Conservation (phyloP, 2,329 filamentous ascomycete genomes). For the Albophoma yamanashiensis region DNA sequence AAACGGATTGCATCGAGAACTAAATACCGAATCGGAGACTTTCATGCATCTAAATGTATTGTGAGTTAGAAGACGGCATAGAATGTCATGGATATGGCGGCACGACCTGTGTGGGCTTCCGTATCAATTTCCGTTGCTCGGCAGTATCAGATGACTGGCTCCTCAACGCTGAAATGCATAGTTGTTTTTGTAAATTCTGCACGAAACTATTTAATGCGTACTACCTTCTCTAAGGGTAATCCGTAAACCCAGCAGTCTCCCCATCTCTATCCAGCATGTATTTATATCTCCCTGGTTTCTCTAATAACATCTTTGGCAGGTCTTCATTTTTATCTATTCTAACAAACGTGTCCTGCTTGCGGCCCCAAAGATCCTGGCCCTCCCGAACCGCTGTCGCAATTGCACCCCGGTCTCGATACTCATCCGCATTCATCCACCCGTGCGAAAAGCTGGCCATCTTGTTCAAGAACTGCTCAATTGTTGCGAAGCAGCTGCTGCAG, state of each 20-base stretch:
- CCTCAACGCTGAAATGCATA: too few species aligned
- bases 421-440: conserved; percentile 36
- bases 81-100: too few species aligned
- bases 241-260: conserved; percentile 33
- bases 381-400: conserved; percentile 40
- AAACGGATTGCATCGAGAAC: too few species aligned
- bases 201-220: neutral
- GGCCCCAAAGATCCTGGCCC: conserved; percentile 45
- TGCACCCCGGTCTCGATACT: conserved; percentile 33
- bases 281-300: conserved; percentile 26
- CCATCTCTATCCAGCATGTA: conserved; percentile 38
- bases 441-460: conserved; percentile 50
- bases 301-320: conserved; percentile 35
- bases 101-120: too few species aligned
- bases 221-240: conserved; percentile 33
- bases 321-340: conserved; percentile 39
- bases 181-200: conserved; percentile 21
- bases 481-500: conserved; percentile 50
- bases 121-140: too few species aligned
- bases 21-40: too few species aligned
- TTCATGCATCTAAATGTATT: too few species aligned
- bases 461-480: conserved; percentile 40
- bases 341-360: conserved; percentile 34
- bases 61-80: too few species aligned
- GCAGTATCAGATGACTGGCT: too few species aligned